Evolutionary conservation across 2,329 filamentous ascomycete species (phyloP), one percentile per base, ranked within the genome.

Genomic region (Calonectria naviculata): DNA sequence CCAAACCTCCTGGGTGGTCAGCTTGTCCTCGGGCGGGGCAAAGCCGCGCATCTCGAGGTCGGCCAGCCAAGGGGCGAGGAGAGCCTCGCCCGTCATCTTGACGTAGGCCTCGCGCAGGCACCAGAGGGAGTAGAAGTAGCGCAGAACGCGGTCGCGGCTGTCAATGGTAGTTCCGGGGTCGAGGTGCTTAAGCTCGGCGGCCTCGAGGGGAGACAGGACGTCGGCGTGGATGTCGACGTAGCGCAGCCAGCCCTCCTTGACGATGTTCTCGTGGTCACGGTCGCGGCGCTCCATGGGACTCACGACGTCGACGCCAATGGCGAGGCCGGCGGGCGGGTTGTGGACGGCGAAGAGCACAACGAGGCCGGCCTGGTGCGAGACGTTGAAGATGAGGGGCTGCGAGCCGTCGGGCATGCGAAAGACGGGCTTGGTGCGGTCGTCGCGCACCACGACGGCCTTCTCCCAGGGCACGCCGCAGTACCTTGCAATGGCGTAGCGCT

Each of bases 81-180:
- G 85, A 0, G 93, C 94, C 77, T 95, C 93, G 29, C 94, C 94
- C 34, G 93, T 93, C 84, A 96, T 91, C 88, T 95, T 96, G 82
- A 95, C 91, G 80, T 94, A 95, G 1, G 93, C 92, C 84, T 96
- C 94, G 76, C 94, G 91, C 81, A 94, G 88, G 80, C 92, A 94
- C 92, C 93, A 96, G 70, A 93, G 89, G 1, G 93, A 89, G 80
- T 95, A 96, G 80, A 96, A 96, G 65, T 89, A 87, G 6, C 93
- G 87, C 31, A 95, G 84, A 78, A 91, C 92, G 26, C 84, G 87
- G 71, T 93, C 91, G 21, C 67, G 70, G 34, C 72, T 71, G 15
- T 60, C 56, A 29, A 52, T 54, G 29, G 82, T 77, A 17, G 83
- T 76, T 5, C 67, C 67, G 4, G 74, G 73, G 5, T 49, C 58